Evolutionary conservation across 345 rosid species (phyloP).

Genomic region (Gossypium bickii): DNA sequence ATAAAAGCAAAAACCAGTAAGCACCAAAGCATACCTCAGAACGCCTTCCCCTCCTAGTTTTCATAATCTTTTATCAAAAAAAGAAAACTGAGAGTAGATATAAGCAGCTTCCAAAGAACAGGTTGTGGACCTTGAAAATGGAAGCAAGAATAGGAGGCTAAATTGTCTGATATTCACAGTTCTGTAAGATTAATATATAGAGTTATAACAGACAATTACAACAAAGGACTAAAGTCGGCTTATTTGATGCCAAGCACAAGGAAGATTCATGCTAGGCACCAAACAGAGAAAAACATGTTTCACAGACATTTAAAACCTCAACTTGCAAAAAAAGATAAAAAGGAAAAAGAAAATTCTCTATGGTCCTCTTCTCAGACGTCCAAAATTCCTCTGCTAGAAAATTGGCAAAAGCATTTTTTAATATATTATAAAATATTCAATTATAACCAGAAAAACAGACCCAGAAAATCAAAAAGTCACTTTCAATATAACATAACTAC

Average conservation of each 20-base stretch:
- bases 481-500: constrained; percentile 28
- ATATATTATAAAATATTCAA: constrained; percentile 24
- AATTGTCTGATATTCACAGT: constrained; percentile 18
- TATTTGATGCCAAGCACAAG: constrained; percentile 35
- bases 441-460: constrained; percentile 7
- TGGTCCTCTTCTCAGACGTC: constrained; percentile 26
- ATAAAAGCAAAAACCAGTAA: constrained; percentile 17
- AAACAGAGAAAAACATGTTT: constrained; percentile 42
- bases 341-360: constrained; percentile 14
- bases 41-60: constrained; percentile 51
- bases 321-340: constrained; percentile 36
- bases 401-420: constrained; percentile 13
- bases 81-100: not conserved
- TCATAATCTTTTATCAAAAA: constrained; percentile 39
- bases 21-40: constrained; percentile 51
- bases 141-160: constrained; percentile 12
- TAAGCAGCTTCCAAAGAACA: constrained; percentile 8
- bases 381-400: constrained; percentile 17
- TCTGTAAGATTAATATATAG: constrained; percentile 31
- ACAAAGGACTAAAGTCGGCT: constrained; percentile 18
- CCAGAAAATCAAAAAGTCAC: constrained; percentile 31
- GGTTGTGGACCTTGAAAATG: constrained; percentile 13
- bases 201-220: constrained; percentile 16
- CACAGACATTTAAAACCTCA: constrained; percentile 43
- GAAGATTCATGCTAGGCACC: constrained; percentile 39